Base-by-base conservation (phyloP, 129 eudicot species). In the Pittosporum tobira region DNA sequence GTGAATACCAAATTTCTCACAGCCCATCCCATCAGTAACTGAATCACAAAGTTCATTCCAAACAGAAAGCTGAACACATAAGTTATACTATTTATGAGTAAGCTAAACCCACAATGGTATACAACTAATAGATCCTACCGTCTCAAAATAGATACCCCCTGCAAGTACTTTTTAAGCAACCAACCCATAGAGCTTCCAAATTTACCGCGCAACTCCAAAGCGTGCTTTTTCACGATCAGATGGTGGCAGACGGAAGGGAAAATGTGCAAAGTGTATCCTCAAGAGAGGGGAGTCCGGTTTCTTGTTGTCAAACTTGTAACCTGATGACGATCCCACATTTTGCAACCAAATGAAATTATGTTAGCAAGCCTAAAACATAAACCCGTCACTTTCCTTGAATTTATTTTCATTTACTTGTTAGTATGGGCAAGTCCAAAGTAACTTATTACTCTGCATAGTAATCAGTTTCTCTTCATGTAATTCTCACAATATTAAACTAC, bases 251-350 rank as follows among this genome's bases (percentile, higher is more conserved):
- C 81, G 82, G 48, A 90, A 90, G 6, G 97, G 97, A 59, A 90
- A 90, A 72, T 83, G 88, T 26, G 97, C 97, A 71, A 75, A 90
- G 57, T 76, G 82, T 71, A 90, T 85, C 73, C 46, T 77, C 52
- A 90, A 44, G 62, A 68, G 73, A 40, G 94, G 67, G 43, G 95
- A 77, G 1, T 85, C 85, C 1, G 88, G 79, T 50, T 90, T 90
- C 82, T 78, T 82, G 84, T 78, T 71, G 69, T 90, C 97, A 71
- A 90, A 90, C 73, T 85, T 82, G 81, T 90, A 90, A 59, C 94
- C 97, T 90, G 83, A 72, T 59, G 26, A 62, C 19, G 24, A 49
- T 25, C 30, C 38, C 44, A 29, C 24, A 16, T 46, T 11, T 8
- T 18, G 13, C 6, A 19, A 56, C 45, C 43, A 56, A 55, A 29